Evolutionary conservation across 2,329 filamentous ascomycete genomes (phyloP), one percentile per base, ranked within the genome.

Genomic region (Aspergillus niger): DNA sequence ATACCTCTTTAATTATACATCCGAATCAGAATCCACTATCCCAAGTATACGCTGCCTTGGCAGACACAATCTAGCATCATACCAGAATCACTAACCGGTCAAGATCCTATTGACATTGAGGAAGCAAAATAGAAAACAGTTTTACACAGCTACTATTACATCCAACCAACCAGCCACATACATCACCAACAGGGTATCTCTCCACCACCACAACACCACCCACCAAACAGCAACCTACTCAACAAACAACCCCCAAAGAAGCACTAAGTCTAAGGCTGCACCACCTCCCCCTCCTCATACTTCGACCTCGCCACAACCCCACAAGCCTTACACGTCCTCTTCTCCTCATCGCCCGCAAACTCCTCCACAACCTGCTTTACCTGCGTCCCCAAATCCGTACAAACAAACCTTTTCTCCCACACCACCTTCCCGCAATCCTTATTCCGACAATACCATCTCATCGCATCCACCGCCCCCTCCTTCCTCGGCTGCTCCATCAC

Each of bases 321-420:
- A 77, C 95, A 99, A 30, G 81, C 83, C 67, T 82, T 82, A 77
- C 95, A 99, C 60, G 79, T 92, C 74, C 94, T 86, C 77, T 85
- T 86, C 61, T 86, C 82, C 59, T 87, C 83, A 71, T 90, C 86
- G 1, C 75, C 83, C 76, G 88, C 89, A 77, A 98, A 98, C 20
- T 82, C 83, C 77, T 96, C 87, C 39, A 98, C 94, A 7, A 91
- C 93, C 55, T 86, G 86, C 82, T 97, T 98, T 73, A 99, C 94
- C 86, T 98, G 95, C 24, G 90, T 94, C 20, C 94, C 94, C 65
- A 98, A 79, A 79, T 98, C 90, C 36, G 89, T 93, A 76, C 92
- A 96, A 75, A 95, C 87, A 72, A 99, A 98, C 10, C 84, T 81
- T 47, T 88, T 90, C 82, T 98, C 93, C 78, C 96, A 89, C 6